phyloP scores from a whole-genome alignment of 352 stramenopile genomes.

The Globisporangium parvum region DNA sequence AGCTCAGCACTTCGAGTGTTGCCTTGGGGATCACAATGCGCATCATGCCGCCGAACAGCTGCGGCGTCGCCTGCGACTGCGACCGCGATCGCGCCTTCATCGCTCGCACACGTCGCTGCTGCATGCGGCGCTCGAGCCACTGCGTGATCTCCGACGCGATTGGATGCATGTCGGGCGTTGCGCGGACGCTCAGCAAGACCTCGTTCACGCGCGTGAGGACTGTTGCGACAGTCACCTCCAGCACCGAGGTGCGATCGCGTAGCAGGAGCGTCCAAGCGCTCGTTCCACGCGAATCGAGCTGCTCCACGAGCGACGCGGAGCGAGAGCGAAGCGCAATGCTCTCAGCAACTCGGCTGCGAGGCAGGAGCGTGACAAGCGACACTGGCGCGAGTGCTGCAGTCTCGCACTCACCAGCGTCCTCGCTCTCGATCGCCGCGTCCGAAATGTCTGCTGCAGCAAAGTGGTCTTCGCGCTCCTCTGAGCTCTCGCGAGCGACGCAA shows the following conservation, averaged over 20 bases:
- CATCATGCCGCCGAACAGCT: background rate
- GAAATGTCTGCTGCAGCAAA: too few relatives aligned
- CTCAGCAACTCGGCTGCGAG: too few relatives aligned
- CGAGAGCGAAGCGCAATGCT: too few relatives aligned
- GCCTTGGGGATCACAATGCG: slow-evolving; percentile 8
- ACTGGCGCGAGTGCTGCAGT: too few relatives aligned
- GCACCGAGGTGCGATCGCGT: background rate
- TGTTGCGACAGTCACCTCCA: background rate
- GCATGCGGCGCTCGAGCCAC: background rate
- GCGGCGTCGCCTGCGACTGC: background rate
- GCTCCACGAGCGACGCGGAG: too few relatives aligned
- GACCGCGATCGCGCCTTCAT: background rate
- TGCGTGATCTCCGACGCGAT: background rate
- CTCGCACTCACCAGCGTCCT: too few relatives aligned
- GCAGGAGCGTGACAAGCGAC: too few relatives aligned
- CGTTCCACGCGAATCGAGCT: background rate
- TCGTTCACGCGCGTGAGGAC: background rate
- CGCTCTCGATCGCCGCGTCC: too few relatives aligned
- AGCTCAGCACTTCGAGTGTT: slow-evolving; percentile 7
- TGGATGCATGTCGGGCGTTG: background rate
- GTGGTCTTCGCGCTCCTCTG: too few relatives aligned
- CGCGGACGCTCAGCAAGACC: background rate
- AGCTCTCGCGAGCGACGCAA: too few relatives aligned
- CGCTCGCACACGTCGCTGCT: background rate
- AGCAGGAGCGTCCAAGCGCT: background rate